Evolutionary conservation across 768 basidiomycete species (phyloP), one percentile per base, ranked within the genome.

Genomic region (Chlorophyllum brunneum): DNA sequence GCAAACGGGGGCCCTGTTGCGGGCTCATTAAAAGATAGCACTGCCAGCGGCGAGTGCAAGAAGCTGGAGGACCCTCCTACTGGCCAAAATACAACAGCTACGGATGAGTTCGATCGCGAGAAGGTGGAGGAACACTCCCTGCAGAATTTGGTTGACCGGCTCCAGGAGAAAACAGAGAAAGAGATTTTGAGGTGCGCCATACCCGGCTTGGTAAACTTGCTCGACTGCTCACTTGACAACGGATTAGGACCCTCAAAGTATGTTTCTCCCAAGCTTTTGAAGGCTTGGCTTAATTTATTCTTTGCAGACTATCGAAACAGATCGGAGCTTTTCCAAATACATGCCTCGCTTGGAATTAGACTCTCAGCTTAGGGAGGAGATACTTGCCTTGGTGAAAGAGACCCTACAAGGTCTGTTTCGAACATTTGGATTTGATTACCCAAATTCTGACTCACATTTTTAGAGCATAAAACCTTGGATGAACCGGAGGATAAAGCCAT

Each of bases 91-190:
- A 13, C 46, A 8, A 15, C n/a, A 1, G 22, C 15, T 4, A 38
- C 27, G n/a, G 18, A 42, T 20, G 45, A 48, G 26, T 24, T 38
- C 37, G 51, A 41, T n/a, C 60, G 64, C 15, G 70, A 71, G 45
- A 74, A 71, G 46, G 70, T 65, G 9, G 79, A 79, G 61, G 80
- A 85, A 47, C 75, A 72, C 53, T 72, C 75, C 26, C 71, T 92
- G 45, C 92, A 94, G 69, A 69, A 66, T 40, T 61, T 92, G 41
- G 81, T 95, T 1, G 92, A 95, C 56, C 86, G 81, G 60, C 72
- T 86, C 42, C 92, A 95, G 61, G 92, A 95, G 16, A 93, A 84
- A 63, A 88, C 81, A 4, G 91, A 95, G 65, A 93, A 85, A 65
- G 95, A 97, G 60, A 81, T 95, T 51, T 67, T 73, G 4, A 77